phyloP scores from a whole-genome alignment of 352 stramenopile species.

The Phytophthora fragariaefolia region DNA sequence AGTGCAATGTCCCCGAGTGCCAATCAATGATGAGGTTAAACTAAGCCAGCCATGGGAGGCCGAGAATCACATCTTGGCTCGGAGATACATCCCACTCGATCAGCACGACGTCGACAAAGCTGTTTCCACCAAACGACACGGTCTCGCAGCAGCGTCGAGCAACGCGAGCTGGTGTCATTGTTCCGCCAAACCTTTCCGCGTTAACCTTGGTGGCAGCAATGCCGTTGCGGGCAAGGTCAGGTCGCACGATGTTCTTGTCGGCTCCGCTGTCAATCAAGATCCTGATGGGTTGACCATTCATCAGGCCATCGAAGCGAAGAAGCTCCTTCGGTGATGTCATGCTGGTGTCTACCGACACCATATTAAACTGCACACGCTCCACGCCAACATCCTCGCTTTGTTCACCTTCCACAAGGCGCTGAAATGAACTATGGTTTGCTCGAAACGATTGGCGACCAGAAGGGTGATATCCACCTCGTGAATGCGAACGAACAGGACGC shows the following conservation, averaged over 20 bases:
- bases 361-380: no score
- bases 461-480: not conserved
- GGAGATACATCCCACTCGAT: not conserved
- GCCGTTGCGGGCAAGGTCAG: not conserved
- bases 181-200: not conserved
- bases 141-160: not conserved
- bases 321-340: no score
- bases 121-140: no score
- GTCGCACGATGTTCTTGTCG: no score
- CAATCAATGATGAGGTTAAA: constrained; percentile 1
- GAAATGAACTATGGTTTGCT: not conserved
- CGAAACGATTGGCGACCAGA: not conserved
- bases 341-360: no score
- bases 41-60: not conserved
- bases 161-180: not conserved
- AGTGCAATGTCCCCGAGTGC: not conserved
- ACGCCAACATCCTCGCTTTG: no score
- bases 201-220: not conserved
- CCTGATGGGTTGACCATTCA: no score
- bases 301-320: no score
- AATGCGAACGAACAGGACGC: not conserved
- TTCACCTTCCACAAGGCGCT: not conserved
- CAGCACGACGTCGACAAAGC: not conserved
- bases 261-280: no score
- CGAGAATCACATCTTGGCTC: not conserved